Evolutionary conservation across 2,329 filamentous ascomycete species (phyloP).

Genomic region (Ophiostoma populinum): DNA sequence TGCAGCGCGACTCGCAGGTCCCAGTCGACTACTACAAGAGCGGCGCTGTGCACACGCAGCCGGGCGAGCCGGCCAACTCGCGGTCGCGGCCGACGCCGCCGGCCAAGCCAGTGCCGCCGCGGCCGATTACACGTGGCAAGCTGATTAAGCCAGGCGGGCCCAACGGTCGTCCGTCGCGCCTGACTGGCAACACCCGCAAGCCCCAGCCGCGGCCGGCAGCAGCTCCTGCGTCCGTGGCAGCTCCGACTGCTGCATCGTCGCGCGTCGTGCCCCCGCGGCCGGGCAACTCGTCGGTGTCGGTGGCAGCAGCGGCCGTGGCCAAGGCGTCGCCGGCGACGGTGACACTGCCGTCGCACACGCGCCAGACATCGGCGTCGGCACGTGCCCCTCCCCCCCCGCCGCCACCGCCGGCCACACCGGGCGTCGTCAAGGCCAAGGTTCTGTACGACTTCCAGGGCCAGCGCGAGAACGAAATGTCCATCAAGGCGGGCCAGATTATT

Average conservation of each 20-base stretch:
- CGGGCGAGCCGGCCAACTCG: constrained; percentile 69
- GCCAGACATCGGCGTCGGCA: constrained; percentile 33
- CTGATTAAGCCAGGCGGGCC: constrained; percentile 84
- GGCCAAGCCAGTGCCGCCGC: constrained; percentile 67
- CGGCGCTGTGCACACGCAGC: constrained; percentile 69
- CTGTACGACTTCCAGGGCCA: constrained; percentile 84
- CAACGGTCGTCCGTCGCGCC: constrained; percentile 59
- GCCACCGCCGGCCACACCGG: constrained; percentile 45
- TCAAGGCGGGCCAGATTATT: constrained; percentile 64
- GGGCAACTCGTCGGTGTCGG: constrained; percentile 11
- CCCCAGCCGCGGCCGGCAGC: neutral
- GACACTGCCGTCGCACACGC: constrained; percentile 36
- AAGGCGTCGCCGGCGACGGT: constrained; percentile 28
- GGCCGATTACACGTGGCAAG: constrained; percentile 85
- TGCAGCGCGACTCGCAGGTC: constrained; percentile 67
- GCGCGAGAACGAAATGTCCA: constrained; percentile 67
- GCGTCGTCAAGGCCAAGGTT: constrained; percentile 71
- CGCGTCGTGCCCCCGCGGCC: constrained; percentile 2
- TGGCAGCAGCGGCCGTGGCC: constrained; percentile 16
- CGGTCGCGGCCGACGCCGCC: constrained; percentile 72
- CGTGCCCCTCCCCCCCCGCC: constrained; percentile 49
- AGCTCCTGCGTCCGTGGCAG: neutral
- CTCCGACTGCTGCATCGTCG: neutral
- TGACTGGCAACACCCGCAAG: constrained; percentile 23
- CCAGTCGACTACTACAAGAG: constrained; percentile 85